Evolutionary conservation across 441 rosid genomes (phyloP).

Genomic region (Gossypium gossypioides): DNA sequence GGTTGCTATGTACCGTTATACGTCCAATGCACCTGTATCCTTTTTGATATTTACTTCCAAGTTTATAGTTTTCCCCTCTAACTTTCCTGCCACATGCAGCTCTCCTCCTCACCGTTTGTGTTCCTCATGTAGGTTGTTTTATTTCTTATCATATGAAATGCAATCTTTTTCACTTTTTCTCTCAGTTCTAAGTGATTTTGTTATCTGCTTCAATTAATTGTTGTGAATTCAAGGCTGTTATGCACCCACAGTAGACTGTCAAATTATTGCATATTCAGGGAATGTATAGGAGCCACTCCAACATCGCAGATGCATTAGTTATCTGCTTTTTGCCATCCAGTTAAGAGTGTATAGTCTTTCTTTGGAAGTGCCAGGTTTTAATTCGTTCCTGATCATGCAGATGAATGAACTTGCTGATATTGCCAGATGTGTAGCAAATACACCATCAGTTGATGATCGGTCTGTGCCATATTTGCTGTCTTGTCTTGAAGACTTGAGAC

Average conservation of each 20-base stretch:
- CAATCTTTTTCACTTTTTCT: background rate
- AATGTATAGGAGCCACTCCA: background rate
- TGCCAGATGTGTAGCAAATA: slow-evolving; percentile 83
- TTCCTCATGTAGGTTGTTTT: background rate
- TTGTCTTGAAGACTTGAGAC: slow-evolving; percentile 76
- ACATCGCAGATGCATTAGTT: background rate
- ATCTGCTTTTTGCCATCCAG: background rate
- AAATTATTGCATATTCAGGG: background rate
- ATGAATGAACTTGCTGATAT: slow-evolving; percentile 95
- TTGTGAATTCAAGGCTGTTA: background rate
- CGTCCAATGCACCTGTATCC: background rate
- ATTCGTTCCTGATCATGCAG: slow-evolving; percentile 40
- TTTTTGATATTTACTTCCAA: background rate
- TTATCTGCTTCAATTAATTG: background rate
- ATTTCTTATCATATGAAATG: background rate
- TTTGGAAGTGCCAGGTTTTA: slow-evolving; percentile 9
- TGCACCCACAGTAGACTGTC: background rate
- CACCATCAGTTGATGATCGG: slow-evolving; percentile 67
- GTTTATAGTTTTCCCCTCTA: background rate
- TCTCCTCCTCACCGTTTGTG: background rate
- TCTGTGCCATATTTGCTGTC: slow-evolving; percentile 58
- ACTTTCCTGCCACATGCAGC: background rate
- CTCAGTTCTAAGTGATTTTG: background rate
- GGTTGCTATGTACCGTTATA: background rate
- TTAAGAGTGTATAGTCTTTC: background rate